Percentiles rank a stretch among this genome's conserved stretches.
Conservation (phyloP, 257 asterid species). For the Jaltomata sinuosa region DNA sequence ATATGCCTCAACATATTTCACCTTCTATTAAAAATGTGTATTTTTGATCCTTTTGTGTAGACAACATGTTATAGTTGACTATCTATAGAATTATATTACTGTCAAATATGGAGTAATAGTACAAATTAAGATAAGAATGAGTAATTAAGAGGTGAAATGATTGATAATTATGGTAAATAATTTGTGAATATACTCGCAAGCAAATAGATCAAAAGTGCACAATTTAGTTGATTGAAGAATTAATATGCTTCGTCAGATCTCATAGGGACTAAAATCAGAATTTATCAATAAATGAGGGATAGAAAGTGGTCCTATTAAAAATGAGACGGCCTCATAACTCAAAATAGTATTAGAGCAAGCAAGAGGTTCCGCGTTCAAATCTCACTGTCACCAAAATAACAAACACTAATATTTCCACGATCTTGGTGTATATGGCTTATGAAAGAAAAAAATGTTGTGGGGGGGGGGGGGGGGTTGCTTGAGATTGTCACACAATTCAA, state of each 20-base stretch:
- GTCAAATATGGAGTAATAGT: background rate
- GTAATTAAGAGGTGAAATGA: background rate
- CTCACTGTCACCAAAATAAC: background rate
- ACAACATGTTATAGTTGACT: background rate
- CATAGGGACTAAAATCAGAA: background rate
- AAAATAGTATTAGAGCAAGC: background rate
- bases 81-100: background rate
- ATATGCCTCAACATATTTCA: background rate
- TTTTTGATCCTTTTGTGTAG: background rate
- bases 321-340: background rate
- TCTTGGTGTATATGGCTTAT: background rate
- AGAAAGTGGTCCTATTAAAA: background rate
- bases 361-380: background rate
- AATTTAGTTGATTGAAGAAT: background rate
- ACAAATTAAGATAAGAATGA: background rate
- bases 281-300: background rate
- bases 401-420: background rate
- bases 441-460: background rate
- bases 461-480: background rate
- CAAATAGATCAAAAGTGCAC: background rate
- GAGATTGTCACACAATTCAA: background rate
- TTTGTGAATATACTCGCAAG: background rate
- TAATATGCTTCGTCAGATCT: background rate
- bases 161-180: background rate
- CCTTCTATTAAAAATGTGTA: background rate